Evolutionary conservation across 106 monocot genomes (phyloP).

Genomic region (Allium cepa): DNA sequence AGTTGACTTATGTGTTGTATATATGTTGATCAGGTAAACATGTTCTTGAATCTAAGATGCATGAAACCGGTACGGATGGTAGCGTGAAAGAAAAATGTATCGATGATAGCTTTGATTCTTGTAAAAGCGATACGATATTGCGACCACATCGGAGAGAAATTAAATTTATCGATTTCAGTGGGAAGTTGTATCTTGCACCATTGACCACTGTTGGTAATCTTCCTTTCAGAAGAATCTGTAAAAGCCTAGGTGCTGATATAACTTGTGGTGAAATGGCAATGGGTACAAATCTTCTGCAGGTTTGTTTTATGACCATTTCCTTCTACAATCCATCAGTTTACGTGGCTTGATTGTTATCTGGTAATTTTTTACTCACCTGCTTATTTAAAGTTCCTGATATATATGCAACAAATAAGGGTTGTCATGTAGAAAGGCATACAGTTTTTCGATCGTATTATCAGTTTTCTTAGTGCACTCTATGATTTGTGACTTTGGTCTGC

Average conservation of each 20-base stretch:
- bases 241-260: slow-evolving; percentile 78
- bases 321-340: too few relatives aligned
- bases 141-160: slow-evolving; percentile 53
- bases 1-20: too few relatives aligned
- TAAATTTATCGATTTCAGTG: slow-evolving; percentile 88
- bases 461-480: too few relatives aligned
- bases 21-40: slow-evolving; percentile 5
- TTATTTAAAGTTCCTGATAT: too few relatives aligned
- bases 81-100: slow-evolving; percentile 11
- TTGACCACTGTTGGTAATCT: slow-evolving; percentile 96
- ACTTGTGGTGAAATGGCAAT: slow-evolving; percentile 99
- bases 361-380: too few relatives aligned
- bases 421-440: too few relatives aligned
- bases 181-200: slow-evolving; percentile 91
- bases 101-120: slow-evolving; percentile 13
- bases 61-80: slow-evolving; percentile 6
- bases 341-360: too few relatives aligned
- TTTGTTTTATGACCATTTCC: slow-evolving; percentile 6
- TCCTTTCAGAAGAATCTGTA: slow-evolving; percentile 90
- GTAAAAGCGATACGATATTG: slow-evolving; percentile 29
- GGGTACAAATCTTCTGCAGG: slow-evolving; percentile 95
- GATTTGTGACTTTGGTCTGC: too few relatives aligned
- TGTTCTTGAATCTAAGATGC: slow-evolving; percentile 2
- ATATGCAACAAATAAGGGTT: too few relatives aligned
- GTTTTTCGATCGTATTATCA: too few relatives aligned